Conservation (phyloP, 2,329 filamentous ascomycete species). For the Talaromyces sp. region DNA sequence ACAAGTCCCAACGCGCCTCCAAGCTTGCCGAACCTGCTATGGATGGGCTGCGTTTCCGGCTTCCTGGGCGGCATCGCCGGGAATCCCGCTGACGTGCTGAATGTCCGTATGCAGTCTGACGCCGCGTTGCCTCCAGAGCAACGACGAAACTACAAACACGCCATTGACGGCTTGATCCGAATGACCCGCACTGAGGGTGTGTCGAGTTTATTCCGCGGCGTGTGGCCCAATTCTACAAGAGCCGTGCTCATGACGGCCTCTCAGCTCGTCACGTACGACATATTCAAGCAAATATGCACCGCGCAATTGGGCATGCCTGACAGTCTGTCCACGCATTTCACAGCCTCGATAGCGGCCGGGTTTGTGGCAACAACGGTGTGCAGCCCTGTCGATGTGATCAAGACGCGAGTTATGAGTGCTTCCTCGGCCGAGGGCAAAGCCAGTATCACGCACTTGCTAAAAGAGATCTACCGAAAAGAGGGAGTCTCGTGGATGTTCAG, state of each 20-base stretch:
- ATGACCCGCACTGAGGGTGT: slow-evolving; percentile 85
- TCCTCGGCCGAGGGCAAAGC: slow-evolving; percentile 36
- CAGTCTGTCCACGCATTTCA: slow-evolving; percentile 58
- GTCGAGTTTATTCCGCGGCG: slow-evolving; percentile 69
- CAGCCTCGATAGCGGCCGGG: slow-evolving; percentile 56
- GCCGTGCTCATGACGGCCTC: slow-evolving; percentile 63
- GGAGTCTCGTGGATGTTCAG: slow-evolving; percentile 61
- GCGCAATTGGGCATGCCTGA: slow-evolving; percentile 49
- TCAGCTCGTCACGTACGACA: slow-evolving; percentile 60
- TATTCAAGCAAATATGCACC: slow-evolving; percentile 56
- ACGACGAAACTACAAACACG: slow-evolving; percentile 83
- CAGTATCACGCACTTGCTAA: slow-evolving; percentile 45
- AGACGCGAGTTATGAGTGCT: slow-evolving; percentile 61
- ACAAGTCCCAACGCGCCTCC: slow-evolving; percentile 52
- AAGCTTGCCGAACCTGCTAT: slow-evolving; percentile 70
- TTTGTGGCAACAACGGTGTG: slow-evolving; percentile 65
- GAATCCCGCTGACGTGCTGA: slow-evolving; percentile 92
- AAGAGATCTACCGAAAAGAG: slow-evolving; percentile 52
- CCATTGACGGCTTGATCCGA: slow-evolving; percentile 75
- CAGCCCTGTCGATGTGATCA: slow-evolving; percentile 62
- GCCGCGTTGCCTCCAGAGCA: slow-evolving; percentile 67
- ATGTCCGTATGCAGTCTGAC: slow-evolving; percentile 97
- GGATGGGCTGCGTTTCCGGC: slow-evolving; percentile 76
- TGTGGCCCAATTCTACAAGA: slow-evolving; percentile 59
- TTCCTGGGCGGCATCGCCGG: slow-evolving; percentile 84